Percentiles rank a stretch among this genome's conserved stretches.
Conservation (phyloP, 129 eudicot genomes). For the Scalesia atractyloides region DNA sequence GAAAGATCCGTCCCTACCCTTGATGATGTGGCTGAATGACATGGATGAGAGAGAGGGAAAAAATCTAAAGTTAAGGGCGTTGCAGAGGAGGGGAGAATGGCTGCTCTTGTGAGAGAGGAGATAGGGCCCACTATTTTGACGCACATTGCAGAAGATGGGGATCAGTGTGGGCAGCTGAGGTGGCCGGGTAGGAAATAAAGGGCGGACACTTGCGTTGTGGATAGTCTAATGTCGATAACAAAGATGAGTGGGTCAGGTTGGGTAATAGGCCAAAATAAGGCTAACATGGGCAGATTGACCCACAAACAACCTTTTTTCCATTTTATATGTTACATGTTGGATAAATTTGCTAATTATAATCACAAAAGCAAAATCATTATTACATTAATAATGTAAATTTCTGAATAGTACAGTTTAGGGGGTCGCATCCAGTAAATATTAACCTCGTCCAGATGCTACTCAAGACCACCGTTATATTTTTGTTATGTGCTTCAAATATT, state of each 20-base stretch:
- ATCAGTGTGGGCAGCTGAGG: too few relatives aligned
- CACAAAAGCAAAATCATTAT: neutral
- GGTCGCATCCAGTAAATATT: conserved; percentile 21
- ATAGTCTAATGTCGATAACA: neutral
- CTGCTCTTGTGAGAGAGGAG: too few relatives aligned
- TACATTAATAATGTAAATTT: neutral
- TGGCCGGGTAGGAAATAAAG: too few relatives aligned
- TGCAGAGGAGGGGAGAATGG: too few relatives aligned
- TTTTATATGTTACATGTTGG: neutral
- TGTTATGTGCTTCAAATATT: conserved; percentile 55
- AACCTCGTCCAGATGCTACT: conserved; percentile 79
- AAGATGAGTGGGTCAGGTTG: neutral
- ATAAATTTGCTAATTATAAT: neutral
- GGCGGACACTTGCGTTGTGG: too few relatives aligned
- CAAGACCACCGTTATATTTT: conserved; percentile 73
- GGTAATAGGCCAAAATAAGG: neutral
- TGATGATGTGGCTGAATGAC: too few relatives aligned
- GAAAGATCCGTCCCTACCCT: too few relatives aligned
- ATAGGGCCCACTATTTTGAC: too few relatives aligned
- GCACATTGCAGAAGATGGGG: too few relatives aligned
- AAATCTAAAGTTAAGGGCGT: too few relatives aligned
- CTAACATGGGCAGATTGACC: neutral
- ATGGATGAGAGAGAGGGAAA: too few relatives aligned
- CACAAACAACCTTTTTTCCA: neutral
- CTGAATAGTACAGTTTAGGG: neutral